phyloP scores from a whole-genome alignment of 1,284 basidiomycete species.

The Malassezia vespertilionis region DNA sequence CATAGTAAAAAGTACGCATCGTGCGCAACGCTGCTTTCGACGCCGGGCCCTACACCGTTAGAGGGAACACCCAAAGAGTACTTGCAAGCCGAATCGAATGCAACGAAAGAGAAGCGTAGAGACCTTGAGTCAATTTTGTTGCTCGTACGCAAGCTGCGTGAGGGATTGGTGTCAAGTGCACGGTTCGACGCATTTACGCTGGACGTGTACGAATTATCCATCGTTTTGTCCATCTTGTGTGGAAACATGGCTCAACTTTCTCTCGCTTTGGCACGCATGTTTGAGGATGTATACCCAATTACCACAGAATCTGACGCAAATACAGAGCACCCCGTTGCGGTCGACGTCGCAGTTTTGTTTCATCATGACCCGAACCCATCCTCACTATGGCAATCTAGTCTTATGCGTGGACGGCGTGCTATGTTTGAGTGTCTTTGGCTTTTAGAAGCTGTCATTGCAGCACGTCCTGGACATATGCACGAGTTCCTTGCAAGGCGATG shows the following conservation, averaged over 20 bases:
- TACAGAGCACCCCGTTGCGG: no score
- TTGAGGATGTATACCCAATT: slow-evolving; percentile 6
- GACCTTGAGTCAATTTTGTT: slow-evolving; percentile 5
- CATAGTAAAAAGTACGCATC: neutral
- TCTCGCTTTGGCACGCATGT: neutral
- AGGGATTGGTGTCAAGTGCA: slow-evolving; percentile 9
- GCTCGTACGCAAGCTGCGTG: slow-evolving; percentile 11
- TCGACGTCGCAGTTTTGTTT: no score
- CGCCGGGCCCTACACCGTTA: neutral
- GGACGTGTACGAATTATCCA: slow-evolving; percentile 13
- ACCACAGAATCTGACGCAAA: no score
- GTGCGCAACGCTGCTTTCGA: neutral
- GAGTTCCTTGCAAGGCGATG: no score
- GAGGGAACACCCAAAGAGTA: neutral
- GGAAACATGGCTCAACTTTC: slow-evolving; percentile 1
- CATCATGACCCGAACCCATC: no score
- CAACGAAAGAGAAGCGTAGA: no score
- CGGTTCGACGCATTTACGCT: slow-evolving; percentile 7
- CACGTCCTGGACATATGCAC: no score
- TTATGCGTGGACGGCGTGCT: no score
- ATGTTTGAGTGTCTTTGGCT: no score
- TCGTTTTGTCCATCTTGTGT: slow-evolving; percentile 7
- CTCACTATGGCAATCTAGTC: no score
- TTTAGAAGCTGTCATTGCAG: no score
- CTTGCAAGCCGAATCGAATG: neutral